A percentile compares a stretch with the other conserved stretches of the same genome.
phyloP scores from a whole-genome alignment of 2,329 filamentous ascomycete species.

The Aspergillus transmontanensis region DNA sequence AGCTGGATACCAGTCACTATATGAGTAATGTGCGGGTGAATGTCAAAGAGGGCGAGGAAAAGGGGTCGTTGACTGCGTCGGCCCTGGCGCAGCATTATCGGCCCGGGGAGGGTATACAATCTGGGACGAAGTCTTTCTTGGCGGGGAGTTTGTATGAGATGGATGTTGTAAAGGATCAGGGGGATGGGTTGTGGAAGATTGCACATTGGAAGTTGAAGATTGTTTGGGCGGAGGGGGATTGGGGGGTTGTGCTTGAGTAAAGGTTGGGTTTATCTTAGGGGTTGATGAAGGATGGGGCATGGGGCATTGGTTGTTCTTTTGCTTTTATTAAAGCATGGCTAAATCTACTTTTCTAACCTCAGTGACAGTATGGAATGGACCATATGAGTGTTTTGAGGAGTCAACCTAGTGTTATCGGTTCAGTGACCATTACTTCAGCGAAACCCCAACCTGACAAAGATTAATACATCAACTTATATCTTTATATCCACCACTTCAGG shows the following conservation, averaged over 20 bases:
- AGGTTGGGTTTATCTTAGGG: no score
- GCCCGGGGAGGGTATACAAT: slow-evolving; percentile 27
- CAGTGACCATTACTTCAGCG: no score
- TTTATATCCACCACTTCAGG: no score
- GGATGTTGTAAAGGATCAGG: slow-evolving; percentile 32
- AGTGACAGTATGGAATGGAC: no score
- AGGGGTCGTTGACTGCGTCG: slow-evolving; percentile 19
- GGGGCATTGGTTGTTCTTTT: no score
- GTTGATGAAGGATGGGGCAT: no score
- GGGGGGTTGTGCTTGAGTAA: slow-evolving; percentile 4
- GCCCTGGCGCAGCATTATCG: slow-evolving; percentile 26
- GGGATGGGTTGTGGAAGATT: slow-evolving; percentile 38
- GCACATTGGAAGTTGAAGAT: slow-evolving; percentile 32
- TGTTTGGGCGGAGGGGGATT: slow-evolving; percentile 32
- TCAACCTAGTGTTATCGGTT: no score
- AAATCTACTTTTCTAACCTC: no score
- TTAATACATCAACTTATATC: no score
- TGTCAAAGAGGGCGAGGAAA: slow-evolving; percentile 12
- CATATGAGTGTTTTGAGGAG: no score
- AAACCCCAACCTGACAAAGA: no score
- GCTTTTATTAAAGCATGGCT: no score
- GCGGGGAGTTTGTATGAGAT: slow-evolving; percentile 31
- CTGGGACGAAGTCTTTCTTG: slow-evolving; percentile 25
- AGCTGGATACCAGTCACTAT: slow-evolving; percentile 33
- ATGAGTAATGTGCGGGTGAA: slow-evolving; percentile 27